Evolutionary conservation across 2,329 filamentous ascomycete genomes (phyloP), one percentile per base, ranked within the genome.

Genomic region (Aspergillus alliaceus): DNA sequence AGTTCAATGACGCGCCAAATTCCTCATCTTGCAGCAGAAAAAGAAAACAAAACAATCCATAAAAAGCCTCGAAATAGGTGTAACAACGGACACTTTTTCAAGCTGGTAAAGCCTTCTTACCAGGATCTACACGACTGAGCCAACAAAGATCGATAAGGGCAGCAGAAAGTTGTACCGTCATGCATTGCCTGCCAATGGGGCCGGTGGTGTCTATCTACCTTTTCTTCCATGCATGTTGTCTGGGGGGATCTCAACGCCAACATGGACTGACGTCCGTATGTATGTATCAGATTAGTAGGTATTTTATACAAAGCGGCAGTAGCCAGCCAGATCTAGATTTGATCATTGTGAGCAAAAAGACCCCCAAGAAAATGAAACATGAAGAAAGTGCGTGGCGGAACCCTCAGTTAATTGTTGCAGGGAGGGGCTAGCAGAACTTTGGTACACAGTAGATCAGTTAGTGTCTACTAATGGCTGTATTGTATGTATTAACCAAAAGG

Each of bases 391-490:
- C 40, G 48, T 58, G 56, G 52, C 56, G n/a, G n/a, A n/a, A n/a
- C 5, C 27, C 27, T 29, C 9, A 9, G 5, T 29, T 29, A 9
- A 5, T 54, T 50, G 51, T 52, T 57, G 42, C 51, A 48, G 40
- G 37, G 49, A 48, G 57, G 57, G 53, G 40, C 57, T 52, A 53
- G 51, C n/a, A n/a, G n/a, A n/a, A n/a, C n/a, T n/a, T n/a, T n/a
- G n/a, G n/a, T 42, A 14, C 27, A 48, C 12, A 14, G 20, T n/a
- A n/a, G n/a, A n/a, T 48, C 39, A 20, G 14, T 35, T 53, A 34
- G 39, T 34, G 39, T 9, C 20, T 18, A 25, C 49, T 27, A 14
- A 49, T 37, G 34, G n/a, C 44, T n/a, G 52, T 54, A 54, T 47
- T 31, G 29, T 9, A 18, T 29, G 31, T 37, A 29, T 40, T 32